Base-by-base conservation (phyloP, 2,329 filamentous ascomycete species). In the Diaporthe humulicola region DNA sequence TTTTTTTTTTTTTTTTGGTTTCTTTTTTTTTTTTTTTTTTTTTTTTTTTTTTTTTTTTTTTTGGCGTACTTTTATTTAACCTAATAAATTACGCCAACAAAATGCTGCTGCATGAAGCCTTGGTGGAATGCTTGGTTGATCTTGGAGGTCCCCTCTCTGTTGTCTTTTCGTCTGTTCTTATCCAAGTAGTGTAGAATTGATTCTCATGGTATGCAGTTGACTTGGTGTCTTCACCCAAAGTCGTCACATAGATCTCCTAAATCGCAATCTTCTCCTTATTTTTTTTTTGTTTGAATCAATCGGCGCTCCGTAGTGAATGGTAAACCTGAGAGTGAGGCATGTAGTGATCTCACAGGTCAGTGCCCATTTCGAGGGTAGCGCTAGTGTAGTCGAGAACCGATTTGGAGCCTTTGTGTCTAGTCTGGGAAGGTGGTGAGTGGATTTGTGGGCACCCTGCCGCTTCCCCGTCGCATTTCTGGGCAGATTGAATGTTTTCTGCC, bases 401-500 rank as follows among this genome's bases (percentile, higher is more conserved):
- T 22, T 17, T 28, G 22, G 45, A 28, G 64, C 64, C 12, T 30
- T 12, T 22, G 64, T 28, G 33, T 69, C 70, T 64, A 30, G n/a
- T 64, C 50, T 64, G 30, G 70, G 70, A 72, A 72, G 70, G 70
- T 72, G 70, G 70, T 72, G 70, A 72, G 58, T 45, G 28, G 22
- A 64, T 64, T 72, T 72, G 57, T 72, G 70, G 70, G 58, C 56
- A 72, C 56, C 25, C 36, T 42, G 25, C 15, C 25, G 36, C 70
- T 42, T 9, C 57, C 30, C 70, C 42, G 70, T 72, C 70, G 70
- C 70, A 64, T 72, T 72, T 58, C 70, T 70, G 52, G 67, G 67
- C 67, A 70, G 67, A 58, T 48, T 54, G 57, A 72, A 72, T 72
- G 70, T 72, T 72, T 72, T 72, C 70, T 72, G 70, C 70, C 70